phyloP scores from a whole-genome alignment of 2,329 filamentous ascomycete species.

The Exophiala mesophila region DNA sequence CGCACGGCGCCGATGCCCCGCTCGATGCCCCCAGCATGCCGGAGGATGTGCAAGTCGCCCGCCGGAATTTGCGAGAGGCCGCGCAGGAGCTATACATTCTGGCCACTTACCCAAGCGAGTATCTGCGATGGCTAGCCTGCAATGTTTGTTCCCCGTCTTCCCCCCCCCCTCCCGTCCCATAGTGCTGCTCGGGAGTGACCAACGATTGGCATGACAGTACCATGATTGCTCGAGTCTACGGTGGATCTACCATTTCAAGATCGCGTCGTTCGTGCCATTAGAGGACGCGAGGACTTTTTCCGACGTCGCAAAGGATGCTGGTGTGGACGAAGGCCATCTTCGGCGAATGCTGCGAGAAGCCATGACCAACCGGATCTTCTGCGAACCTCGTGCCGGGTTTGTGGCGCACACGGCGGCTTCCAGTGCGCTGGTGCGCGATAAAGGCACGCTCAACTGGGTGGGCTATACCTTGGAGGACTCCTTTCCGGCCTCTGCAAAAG shows the following conservation, averaged over 20 bases:
- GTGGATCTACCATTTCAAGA: slow-evolving; percentile 26
- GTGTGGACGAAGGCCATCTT: slow-evolving; percentile 24
- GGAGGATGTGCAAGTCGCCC: slow-evolving; percentile 6
- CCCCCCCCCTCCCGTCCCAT: neutral
- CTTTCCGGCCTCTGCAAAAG: slow-evolving; percentile 17
- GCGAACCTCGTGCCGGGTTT: slow-evolving; percentile 28
- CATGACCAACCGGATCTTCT: slow-evolving; percentile 30
- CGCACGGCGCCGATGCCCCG: slow-evolving; percentile 1
- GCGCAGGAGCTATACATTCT: slow-evolving; percentile 8
- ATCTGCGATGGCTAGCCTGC: slow-evolving; percentile 4
- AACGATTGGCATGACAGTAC: slow-evolving; percentile 1
- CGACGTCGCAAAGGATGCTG: slow-evolving; percentile 21
- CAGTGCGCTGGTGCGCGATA: slow-evolving; percentile 8
- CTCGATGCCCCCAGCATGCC: neutral
- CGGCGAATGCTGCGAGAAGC: slow-evolving; percentile 28
- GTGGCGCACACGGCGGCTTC: slow-evolving; percentile 15
- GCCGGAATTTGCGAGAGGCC: slow-evolving; percentile 3
- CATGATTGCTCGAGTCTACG: slow-evolving; percentile 14
- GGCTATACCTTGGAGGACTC: slow-evolving; percentile 14
- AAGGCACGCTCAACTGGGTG: slow-evolving; percentile 12
- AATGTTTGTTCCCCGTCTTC: neutral
- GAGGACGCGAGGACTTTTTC: slow-evolving; percentile 20
- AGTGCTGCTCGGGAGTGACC: neutral
- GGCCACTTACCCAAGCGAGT: slow-evolving; percentile 2
- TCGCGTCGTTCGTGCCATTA: slow-evolving; percentile 27